phyloP scores from a whole-genome alignment of 2,329 filamentous ascomycete genomes.

The Claviceps purpurea region DNA sequence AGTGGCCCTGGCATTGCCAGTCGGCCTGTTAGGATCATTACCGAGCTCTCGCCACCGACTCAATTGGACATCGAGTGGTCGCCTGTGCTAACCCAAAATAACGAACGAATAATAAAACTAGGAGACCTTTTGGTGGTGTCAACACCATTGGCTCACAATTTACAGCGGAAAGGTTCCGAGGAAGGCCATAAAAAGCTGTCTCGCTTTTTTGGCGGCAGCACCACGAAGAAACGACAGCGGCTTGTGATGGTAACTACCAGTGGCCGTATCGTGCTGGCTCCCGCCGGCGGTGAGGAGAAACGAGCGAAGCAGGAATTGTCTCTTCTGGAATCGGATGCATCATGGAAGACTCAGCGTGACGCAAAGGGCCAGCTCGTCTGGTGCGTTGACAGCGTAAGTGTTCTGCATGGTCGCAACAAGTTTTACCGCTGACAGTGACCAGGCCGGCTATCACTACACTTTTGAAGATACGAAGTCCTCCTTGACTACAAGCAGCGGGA shows the following conservation, averaged over 20 bases:
- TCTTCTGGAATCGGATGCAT: slow-evolving; percentile 60
- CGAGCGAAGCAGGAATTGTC: slow-evolving; percentile 86
- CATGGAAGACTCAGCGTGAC: slow-evolving; percentile 70
- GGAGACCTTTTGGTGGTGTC: slow-evolving; percentile 81
- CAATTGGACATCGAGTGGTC: slow-evolving; percentile 98
- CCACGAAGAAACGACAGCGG: slow-evolving; percentile 82
- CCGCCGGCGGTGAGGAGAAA: slow-evolving; percentile 89
- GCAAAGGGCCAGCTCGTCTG: slow-evolving; percentile 79
- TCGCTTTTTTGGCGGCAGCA: slow-evolving; percentile 82
- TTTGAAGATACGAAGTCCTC: slow-evolving; percentile 83
- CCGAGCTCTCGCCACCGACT: slow-evolving; percentile 88
- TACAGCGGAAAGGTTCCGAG: slow-evolving; percentile 56
- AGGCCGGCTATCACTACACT: slow-evolving; percentile 81
- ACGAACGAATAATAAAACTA: slow-evolving; percentile 88
- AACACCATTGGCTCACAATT: slow-evolving; percentile 61
- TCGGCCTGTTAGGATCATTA: slow-evolving; percentile 71
- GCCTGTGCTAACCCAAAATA: slow-evolving; percentile 76
- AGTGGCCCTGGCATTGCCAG: slow-evolving; percentile 30
- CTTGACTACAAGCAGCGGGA: slow-evolving; percentile 43
- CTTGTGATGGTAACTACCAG: slow-evolving; percentile 92
- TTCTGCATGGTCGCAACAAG: background rate
- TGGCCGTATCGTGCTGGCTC: slow-evolving; percentile 77
- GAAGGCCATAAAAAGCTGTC: slow-evolving; percentile 79
- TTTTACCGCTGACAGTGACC: slow-evolving; percentile 11
- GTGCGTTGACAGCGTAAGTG: slow-evolving; percentile 84